Conservation (phyloP, 805 yeast genomes). For the Hanseniaspora nectarophila region DNA sequence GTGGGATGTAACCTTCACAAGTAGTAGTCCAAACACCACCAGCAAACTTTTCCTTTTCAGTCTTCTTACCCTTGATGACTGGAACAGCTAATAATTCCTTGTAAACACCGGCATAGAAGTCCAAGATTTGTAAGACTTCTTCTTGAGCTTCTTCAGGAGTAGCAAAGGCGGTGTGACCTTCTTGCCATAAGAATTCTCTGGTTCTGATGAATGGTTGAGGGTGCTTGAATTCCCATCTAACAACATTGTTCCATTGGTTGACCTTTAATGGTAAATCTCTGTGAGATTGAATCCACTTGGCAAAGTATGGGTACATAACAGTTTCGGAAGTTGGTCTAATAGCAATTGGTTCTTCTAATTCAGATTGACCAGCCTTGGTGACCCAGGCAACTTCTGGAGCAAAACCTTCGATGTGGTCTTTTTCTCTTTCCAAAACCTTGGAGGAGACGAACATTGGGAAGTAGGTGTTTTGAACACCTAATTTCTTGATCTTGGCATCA, state of each 20-base stretch:
- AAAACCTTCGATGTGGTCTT: constrained; percentile 96
- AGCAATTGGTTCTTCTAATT: constrained; percentile 95
- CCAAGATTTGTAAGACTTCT: constrained; percentile 79
- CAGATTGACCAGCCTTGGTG: constrained; percentile 87
- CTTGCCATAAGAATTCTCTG: constrained; percentile 99
- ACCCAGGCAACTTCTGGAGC: constrained; percentile 99
- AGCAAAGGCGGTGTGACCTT: constrained; percentile 97
- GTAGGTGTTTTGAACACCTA: constrained; percentile 90
- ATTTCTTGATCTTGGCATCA: constrained; percentile 61
- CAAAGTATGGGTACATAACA: constrained; percentile 98
- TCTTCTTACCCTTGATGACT: constrained; percentile 85
- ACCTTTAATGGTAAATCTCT: constrained; percentile 92
- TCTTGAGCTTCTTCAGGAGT: constrained; percentile 65
- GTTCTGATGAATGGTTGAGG: constrained; percentile 99
- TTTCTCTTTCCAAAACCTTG: constrained; percentile 87
- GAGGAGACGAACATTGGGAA: constrained; percentile 98
- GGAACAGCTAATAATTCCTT: constrained; percentile 94
- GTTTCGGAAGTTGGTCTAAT: constrained; percentile 99
- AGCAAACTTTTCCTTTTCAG: constrained; percentile 96
- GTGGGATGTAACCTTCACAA: constrained; percentile 90
- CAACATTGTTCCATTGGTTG: constrained; percentile 99
- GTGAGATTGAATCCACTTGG: constrained; percentile 97
- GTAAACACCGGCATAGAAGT: constrained; percentile 72
- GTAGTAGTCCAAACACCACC: constrained; percentile 96
- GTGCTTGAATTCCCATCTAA: constrained; percentile 99